A percentile compares a stretch with the other conserved stretches of the same genome.
Evolutionary conservation across 257 asterid species (phyloP).

Genomic region (Fraxinus cuspidata): DNA sequence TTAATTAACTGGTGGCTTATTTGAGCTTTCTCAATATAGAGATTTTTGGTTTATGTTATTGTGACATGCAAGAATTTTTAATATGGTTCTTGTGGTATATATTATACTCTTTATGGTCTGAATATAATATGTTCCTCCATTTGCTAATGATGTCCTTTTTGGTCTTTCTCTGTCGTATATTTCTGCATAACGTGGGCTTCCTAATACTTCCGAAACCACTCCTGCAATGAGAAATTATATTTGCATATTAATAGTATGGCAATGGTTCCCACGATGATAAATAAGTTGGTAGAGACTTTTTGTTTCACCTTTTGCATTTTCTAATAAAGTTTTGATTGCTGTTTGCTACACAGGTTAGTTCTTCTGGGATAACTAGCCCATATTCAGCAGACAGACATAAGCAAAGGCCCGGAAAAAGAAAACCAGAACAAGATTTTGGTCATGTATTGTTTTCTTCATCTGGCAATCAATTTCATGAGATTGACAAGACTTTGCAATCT

Average conservation of each 20-base stretch:
- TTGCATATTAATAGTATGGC: slow-evolving; percentile 9
- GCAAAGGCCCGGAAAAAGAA: slow-evolving; percentile 29
- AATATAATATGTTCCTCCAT: slow-evolving; percentile 1
- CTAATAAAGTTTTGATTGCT: slow-evolving; percentile 27
- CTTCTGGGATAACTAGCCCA: slow-evolving; percentile 23
- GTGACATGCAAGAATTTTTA: neutral
- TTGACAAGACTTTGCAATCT: slow-evolving; percentile 26
- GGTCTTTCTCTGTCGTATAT: neutral
- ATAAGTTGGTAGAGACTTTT: neutral
- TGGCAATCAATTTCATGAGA: slow-evolving; percentile 28
- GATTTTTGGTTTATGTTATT: neutral
- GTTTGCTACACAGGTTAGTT: slow-evolving; percentile 41
- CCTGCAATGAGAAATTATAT: slow-evolving; percentile 3
- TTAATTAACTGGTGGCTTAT: neutral
- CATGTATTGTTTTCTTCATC: slow-evolving; percentile 21
- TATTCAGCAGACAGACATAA: slow-evolving; percentile 16
- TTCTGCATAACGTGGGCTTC: neutral
- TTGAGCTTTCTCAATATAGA: neutral
- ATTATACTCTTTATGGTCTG: neutral
- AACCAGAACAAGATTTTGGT: slow-evolving; percentile 24
- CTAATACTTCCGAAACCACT: neutral
- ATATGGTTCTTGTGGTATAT: neutral
- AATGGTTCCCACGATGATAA: slow-evolving; percentile 7
- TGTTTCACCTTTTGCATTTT: slow-evolving; percentile 15
- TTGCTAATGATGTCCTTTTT: neutral